A percentile compares a stretch with the other conserved stretches of the same genome.
Conservation (phyloP, 176 grass and related monocot genomes). For the Phragmites australis region DNA sequence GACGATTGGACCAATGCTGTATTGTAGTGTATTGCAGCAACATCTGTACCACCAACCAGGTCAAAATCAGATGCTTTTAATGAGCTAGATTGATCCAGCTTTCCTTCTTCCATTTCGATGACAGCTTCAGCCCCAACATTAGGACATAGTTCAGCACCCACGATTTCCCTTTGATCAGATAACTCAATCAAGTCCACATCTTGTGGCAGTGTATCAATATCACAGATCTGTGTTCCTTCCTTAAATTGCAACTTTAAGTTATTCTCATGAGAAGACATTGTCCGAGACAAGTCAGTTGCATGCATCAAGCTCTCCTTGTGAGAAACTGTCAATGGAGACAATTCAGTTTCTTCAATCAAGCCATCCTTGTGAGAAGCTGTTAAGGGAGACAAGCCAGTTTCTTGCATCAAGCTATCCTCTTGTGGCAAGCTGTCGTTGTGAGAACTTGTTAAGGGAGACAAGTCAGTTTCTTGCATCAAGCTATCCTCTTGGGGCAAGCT, state of each 20-base stretch:
- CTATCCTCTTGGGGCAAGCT: constrained; percentile 27
- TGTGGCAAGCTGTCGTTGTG: constrained; percentile 33
- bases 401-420: constrained; percentile 34
- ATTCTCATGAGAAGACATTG: constrained; percentile 38
- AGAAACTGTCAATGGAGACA: constrained; percentile 31
- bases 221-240: constrained; percentile 29
- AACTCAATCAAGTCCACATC: constrained; percentile 58
- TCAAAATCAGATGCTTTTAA: constrained; percentile 61
- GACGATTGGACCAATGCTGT: constrained; percentile 30
- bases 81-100: constrained; percentile 44
- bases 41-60: constrained; percentile 51
- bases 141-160: constrained; percentile 29
- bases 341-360: constrained; percentile 21
- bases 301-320: constrained; percentile 29
- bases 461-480: constrained; percentile 33
- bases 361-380: constrained; percentile 34
- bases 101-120: constrained; percentile 49
- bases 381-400: constrained; percentile 25
- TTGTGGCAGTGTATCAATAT: constrained; percentile 37
- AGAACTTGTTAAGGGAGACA: constrained; percentile 36
- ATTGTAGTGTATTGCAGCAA: constrained; percentile 53
- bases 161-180: constrained; percentile 46
- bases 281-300: constrained; percentile 26
- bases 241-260: constrained; percentile 40
- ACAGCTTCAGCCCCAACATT: constrained; percentile 40